Evolutionary conservation across 768 basidiomycete genomes (phyloP).

Genomic region (Suillus variegatus): DNA sequence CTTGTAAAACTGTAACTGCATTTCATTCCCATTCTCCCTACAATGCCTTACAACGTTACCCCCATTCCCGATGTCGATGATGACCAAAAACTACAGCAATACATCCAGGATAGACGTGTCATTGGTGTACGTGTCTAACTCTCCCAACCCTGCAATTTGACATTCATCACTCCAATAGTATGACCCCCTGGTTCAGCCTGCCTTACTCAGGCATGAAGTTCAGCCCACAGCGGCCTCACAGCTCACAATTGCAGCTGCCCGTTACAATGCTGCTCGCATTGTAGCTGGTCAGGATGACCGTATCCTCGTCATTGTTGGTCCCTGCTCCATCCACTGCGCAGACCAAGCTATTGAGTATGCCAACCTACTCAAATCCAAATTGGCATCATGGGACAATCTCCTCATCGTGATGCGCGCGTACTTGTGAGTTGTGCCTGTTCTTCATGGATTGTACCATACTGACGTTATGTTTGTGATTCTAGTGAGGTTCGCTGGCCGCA

Average conservation of each 20-base stretch:
- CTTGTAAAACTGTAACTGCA: background rate
- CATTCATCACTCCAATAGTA: slow-evolving; percentile 53
- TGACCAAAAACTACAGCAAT: slow-evolving; percentile 61
- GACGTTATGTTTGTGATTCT: slow-evolving; percentile 30
- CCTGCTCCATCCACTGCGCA: slow-evolving; percentile 92
- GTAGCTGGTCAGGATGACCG: slow-evolving; percentile 85
- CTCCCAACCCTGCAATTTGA: background rate
- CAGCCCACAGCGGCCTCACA: slow-evolving; percentile 63
- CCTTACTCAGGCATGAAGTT: slow-evolving; percentile 86
- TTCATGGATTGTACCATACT: slow-evolving; percentile 3
- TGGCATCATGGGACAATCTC: slow-evolving; percentile 70
- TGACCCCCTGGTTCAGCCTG: slow-evolving; percentile 94
- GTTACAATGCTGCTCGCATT: slow-evolving; percentile 77
- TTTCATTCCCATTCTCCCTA: background rate
- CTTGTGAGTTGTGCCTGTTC: slow-evolving; percentile 64
- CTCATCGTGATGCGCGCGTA: slow-evolving; percentile 96
- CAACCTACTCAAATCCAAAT: slow-evolving; percentile 65
- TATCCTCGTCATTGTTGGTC: slow-evolving; percentile 89
- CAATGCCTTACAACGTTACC: slow-evolving; percentile 46
- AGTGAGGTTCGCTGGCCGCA: slow-evolving; percentile 39
- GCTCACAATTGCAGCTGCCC: slow-evolving; percentile 76
- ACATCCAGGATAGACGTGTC: slow-evolving; percentile 82
- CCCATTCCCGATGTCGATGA: slow-evolving; percentile 69
- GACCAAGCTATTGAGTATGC: slow-evolving; percentile 87
- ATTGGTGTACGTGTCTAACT: slow-evolving; percentile 55